Conservation (phyloP, 805 yeast species). For the Deakozyma indianensis region DNA sequence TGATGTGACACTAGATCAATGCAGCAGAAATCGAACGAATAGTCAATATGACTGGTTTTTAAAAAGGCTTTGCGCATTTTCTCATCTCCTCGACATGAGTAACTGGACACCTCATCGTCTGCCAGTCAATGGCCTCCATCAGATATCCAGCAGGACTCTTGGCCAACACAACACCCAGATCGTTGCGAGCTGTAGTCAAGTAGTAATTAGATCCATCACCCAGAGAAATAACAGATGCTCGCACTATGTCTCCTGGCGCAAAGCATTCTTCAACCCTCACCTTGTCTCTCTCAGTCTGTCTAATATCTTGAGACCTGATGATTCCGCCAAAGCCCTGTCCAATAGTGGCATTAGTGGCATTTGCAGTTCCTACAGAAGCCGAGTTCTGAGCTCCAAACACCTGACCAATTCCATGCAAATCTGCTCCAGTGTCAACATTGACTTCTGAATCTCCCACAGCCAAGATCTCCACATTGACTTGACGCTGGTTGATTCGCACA, state of each 20-base stretch:
- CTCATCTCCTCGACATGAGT: slow-evolving; percentile 67
- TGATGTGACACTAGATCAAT: too few species aligned
- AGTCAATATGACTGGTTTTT: too few species aligned
- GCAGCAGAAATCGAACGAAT: too few species aligned
- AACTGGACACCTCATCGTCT: slow-evolving; percentile 69
- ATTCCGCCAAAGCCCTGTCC: slow-evolving; percentile 86
- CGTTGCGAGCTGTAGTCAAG: slow-evolving; percentile 77
- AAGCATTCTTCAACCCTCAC: slow-evolving; percentile 67
- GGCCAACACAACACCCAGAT: slow-evolving; percentile 88
- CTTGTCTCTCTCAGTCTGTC: slow-evolving; percentile 82
- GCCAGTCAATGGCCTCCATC: slow-evolving; percentile 91
- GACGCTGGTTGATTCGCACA: slow-evolving; percentile 46
- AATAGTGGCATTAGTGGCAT: slow-evolving; percentile 13
- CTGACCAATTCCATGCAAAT: slow-evolving; percentile 32
- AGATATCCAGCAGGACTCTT: slow-evolving; percentile 51
- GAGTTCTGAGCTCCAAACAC: slow-evolving; percentile 5
- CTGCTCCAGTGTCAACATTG: slow-evolving; percentile 50
- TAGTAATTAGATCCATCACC: slow-evolving; percentile 94
- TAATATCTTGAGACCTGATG: slow-evolving; percentile 73
- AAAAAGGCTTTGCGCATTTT: slow-evolving; percentile 85
- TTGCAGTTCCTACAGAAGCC: slow-evolving; percentile 16
- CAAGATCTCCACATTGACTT: slow-evolving; percentile 66
- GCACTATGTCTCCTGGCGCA: slow-evolving; percentile 83
- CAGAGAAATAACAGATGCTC: slow-evolving; percentile 65
- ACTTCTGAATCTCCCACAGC: slow-evolving; percentile 48